Conservation (phyloP, 2,329 filamentous ascomycete species). For the Juglanconis oblonga region DNA sequence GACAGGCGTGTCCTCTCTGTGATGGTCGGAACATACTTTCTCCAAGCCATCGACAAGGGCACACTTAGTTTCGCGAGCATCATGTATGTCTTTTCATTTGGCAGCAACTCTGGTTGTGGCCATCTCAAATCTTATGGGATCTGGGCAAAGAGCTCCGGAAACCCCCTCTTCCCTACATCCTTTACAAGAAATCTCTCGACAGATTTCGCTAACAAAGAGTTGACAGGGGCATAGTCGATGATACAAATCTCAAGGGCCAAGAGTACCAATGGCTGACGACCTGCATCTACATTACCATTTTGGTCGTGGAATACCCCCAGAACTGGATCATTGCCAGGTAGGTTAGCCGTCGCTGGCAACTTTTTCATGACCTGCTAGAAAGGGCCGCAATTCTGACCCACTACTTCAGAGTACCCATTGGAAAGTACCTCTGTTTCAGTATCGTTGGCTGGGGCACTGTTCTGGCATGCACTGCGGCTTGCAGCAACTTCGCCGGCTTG, state of each 20-base stretch:
- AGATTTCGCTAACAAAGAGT: neutral
- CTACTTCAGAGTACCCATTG: slow-evolving; percentile 55
- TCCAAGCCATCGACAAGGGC: slow-evolving; percentile 68
- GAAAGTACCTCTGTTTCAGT: slow-evolving; percentile 62
- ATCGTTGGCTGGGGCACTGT: slow-evolving; percentile 63
- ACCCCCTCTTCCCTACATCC: no score
- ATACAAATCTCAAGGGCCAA: slow-evolving; percentile 44
- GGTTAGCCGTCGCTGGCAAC: slow-evolving; percentile 40
- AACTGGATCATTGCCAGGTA: slow-evolving; percentile 41
- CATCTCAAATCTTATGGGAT: no score
- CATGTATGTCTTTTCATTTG: slow-evolving; percentile 38
- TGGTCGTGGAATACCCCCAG: slow-evolving; percentile 71
- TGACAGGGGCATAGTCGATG: slow-evolving; percentile 43
- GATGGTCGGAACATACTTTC: slow-evolving; percentile 73
- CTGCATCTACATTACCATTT: slow-evolving; percentile 70
- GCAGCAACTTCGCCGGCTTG: slow-evolving; percentile 57
- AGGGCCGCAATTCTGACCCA: neutral
- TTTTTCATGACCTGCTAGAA: neutral
- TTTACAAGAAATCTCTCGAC: no score
- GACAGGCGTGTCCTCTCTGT: slow-evolving; percentile 65
- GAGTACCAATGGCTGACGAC: slow-evolving; percentile 71
- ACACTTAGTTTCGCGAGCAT: slow-evolving; percentile 64
- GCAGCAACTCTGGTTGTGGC: neutral
- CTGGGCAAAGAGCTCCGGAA: no score
- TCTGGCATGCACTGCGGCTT: slow-evolving; percentile 60